Evolutionary conservation across 805 yeast species (phyloP).

Genomic region (Ogataea dorogensis): DNA sequence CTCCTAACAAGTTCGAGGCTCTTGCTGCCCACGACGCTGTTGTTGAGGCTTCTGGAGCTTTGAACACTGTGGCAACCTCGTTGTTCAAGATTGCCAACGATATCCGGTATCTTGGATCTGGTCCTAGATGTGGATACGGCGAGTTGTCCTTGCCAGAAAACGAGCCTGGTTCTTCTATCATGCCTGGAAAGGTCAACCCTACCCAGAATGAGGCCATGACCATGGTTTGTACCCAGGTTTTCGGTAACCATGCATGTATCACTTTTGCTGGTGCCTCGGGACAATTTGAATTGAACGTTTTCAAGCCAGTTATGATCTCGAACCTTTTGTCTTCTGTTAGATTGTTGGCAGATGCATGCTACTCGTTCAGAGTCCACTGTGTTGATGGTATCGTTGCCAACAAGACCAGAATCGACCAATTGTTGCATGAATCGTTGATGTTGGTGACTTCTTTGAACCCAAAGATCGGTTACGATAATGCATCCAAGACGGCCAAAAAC

Average conservation of each 20-base stretch:
- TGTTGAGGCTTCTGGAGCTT: slow-evolving; percentile 96
- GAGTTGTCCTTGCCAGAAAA: slow-evolving; percentile 94
- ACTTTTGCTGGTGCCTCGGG: slow-evolving; percentile 99
- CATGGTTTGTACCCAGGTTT: slow-evolving; percentile 96
- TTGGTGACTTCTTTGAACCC: slow-evolving; percentile 98
- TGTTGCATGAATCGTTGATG: slow-evolving; percentile 94
- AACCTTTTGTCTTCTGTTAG: slow-evolving; percentile 87
- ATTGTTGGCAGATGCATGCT: slow-evolving; percentile 82
- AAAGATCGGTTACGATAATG: slow-evolving; percentile 96
- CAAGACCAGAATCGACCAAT: slow-evolving; percentile 78
- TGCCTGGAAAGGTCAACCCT: slow-evolving; percentile 99
- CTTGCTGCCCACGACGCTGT: slow-evolving; percentile 98
- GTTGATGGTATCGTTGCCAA: slow-evolving; percentile 93
- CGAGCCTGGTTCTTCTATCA: slow-evolving; percentile 98
- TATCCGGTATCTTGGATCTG: slow-evolving; percentile 96
- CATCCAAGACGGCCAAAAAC: slow-evolving; percentile 96
- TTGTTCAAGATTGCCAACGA: slow-evolving; percentile 96
- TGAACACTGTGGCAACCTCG: slow-evolving; percentile 92
- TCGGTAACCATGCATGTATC: slow-evolving; percentile 93
- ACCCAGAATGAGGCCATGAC: slow-evolving; percentile 99
- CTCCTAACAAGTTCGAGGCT: slow-evolving; percentile 99
- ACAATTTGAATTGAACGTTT: slow-evolving; percentile 96
- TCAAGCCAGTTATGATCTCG: slow-evolving; percentile 93
- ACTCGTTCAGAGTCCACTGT: slow-evolving; percentile 92
- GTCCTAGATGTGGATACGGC: slow-evolving; percentile 99